These are phyloP conservation scores for barley (Hordeum vulgare) DNA, from an alignment of 176 grass and related monocot genomes.

Conservation along the genomic window DNA sequence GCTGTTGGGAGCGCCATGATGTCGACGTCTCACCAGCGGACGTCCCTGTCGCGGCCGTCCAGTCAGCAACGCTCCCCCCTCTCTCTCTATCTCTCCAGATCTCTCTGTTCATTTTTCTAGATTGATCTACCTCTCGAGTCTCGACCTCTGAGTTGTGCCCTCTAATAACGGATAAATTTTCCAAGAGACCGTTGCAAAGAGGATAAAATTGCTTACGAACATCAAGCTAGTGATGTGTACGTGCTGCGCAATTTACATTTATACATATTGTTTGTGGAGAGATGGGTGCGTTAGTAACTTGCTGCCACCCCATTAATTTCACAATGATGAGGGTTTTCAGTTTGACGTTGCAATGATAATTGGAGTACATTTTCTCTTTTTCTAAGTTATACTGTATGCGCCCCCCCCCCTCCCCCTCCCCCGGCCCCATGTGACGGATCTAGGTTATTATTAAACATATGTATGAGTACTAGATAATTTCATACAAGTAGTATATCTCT, in stretches of 20 bases:
- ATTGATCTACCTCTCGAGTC: not conserved
- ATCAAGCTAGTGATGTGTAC: not conserved
- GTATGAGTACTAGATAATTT: too few species aligned
- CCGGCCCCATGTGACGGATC: too few species aligned
- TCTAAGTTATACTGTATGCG: too few species aligned
- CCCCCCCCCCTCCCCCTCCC: too few species aligned
- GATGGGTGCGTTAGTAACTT: not conserved
- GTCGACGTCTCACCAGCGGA: constrained; percentile 17
- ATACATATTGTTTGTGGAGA: not conserved
- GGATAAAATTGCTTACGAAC: constrained; percentile 11
- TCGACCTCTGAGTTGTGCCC: not conserved
- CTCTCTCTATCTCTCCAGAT: not conserved
- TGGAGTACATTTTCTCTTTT: too few species aligned
- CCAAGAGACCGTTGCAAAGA: not conserved
- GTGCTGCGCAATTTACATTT: not conserved
- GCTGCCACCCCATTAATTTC: not conserved
- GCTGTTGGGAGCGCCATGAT: constrained; percentile 19
- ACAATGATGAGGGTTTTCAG: not conserved
- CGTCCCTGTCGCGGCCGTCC: constrained; percentile 11
- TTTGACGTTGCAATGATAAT: not conserved
- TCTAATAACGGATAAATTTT: constrained; percentile 24
- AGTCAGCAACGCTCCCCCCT: not conserved
- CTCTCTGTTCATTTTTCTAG: not conserved
- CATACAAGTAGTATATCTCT: too few species aligned
- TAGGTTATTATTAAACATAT: too few species aligned